Evolutionary conservation across 257 asterid species (phyloP).

Genomic region (Solanum chilense): DNA sequence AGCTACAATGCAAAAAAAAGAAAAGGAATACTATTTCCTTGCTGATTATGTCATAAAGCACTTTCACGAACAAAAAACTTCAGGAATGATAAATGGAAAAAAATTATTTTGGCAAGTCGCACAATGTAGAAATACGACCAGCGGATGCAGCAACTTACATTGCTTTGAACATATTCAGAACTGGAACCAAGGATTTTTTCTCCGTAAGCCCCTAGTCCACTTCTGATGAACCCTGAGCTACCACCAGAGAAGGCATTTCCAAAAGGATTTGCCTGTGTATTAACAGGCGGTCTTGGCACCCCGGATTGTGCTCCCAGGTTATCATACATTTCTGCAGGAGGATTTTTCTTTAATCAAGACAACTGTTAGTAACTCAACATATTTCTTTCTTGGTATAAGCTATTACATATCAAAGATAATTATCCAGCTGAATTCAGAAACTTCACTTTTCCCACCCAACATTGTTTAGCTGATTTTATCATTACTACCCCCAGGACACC

Average conservation of each 20-base stretch:
- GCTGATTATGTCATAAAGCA: not conserved
- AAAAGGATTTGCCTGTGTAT: not conserved
- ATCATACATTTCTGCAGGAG: conserved; percentile 2
- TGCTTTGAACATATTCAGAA: conserved; percentile 11
- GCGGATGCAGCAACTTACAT: not conserved
- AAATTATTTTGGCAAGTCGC: not conserved
- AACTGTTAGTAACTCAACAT: not conserved
- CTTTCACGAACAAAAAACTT: not conserved
- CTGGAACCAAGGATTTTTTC: conserved; percentile 10
- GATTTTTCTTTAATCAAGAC: not conserved
- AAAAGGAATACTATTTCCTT: not conserved
- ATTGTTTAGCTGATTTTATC: not conserved
- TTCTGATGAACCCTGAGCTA: conserved; percentile 1
- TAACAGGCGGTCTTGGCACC: not conserved
- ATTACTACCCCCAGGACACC: not conserved
- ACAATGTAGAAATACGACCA: not conserved
- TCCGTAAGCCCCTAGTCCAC: conserved; percentile 7
- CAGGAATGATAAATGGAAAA: not conserved
- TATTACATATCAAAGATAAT: not conserved
- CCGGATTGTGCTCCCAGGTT: not conserved
- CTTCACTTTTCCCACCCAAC: not conserved
- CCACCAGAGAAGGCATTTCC: conserved; percentile 7
- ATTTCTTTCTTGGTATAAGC: not conserved
- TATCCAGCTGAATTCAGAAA: not conserved
- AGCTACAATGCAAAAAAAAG: not conserved